phyloP scores from a whole-genome alignment of 208 protist genomes.

The Sergeia podlipaevii region DNA sequence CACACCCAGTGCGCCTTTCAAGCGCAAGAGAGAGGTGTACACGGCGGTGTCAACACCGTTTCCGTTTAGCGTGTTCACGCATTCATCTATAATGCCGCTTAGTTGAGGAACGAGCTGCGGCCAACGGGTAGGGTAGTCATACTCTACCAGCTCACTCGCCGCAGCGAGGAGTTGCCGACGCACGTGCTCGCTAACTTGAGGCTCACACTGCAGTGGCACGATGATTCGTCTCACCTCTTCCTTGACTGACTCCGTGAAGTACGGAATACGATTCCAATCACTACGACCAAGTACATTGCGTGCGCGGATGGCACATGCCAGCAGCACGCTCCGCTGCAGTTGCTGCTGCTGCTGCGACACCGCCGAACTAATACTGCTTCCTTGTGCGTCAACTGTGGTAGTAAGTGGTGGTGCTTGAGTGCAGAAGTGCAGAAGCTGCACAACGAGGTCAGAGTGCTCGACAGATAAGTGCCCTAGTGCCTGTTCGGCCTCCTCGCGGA shows the following conservation, averaged over 20 bases:
- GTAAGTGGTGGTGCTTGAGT: conserved; percentile 11
- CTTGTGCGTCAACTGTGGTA: neutral
- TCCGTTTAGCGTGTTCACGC: conserved; percentile 19
- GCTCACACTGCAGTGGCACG: conserved; percentile 56
- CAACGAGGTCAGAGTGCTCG: conserved; percentile 41
- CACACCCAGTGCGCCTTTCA: conserved; percentile 67
- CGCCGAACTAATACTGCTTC: conserved; percentile 1
- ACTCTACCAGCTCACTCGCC: conserved; percentile 52
- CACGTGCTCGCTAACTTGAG: conserved; percentile 61
- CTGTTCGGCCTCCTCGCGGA: conserved; percentile 62
- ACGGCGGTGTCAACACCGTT: conserved; percentile 2
- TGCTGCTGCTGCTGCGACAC: conserved; percentile 11
- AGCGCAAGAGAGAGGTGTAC: conserved; percentile 27
- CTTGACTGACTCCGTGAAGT: conserved; percentile 56
- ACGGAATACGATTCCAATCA: conserved; percentile 67
- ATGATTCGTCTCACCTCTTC: conserved; percentile 33
- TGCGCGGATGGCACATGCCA: conserved; percentile 66
- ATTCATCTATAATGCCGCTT: conserved; percentile 33
- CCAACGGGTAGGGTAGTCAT: conserved; percentile 75
- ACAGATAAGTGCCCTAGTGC: conserved; percentile 40
- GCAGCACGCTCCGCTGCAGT: conserved; percentile 9
- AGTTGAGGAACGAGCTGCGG: conserved; percentile 57
- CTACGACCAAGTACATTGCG: conserved; percentile 70
- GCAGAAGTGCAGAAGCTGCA: conserved; percentile 57
- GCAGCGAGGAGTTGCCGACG: conserved; percentile 73